phyloP scores from a whole-genome alignment of 1,284 basidiomycete species.

The Marasmius sp. region DNA sequence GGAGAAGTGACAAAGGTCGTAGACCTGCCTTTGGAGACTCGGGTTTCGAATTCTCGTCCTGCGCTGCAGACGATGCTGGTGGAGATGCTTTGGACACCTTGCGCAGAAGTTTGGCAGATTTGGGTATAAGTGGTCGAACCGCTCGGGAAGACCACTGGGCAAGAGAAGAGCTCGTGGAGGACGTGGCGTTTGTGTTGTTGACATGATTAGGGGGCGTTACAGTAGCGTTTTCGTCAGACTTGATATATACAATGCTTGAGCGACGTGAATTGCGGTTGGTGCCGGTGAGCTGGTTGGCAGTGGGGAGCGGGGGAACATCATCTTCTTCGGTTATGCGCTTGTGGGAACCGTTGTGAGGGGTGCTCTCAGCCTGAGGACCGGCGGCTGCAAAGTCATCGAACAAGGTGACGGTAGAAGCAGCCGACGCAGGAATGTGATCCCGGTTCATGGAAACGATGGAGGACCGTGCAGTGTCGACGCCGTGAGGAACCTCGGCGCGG shows the following conservation, averaged over 20 bases:
- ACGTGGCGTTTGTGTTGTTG: slow-evolving; percentile 21
- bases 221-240: slow-evolving; percentile 47
- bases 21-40: slow-evolving; percentile 44
- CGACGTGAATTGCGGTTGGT: slow-evolving; percentile 24
- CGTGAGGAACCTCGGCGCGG: slow-evolving; percentile 47
- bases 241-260: slow-evolving; percentile 65
- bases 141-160: slow-evolving; percentile 50
- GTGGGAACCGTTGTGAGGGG: slow-evolving; percentile 48
- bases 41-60: slow-evolving; percentile 26
- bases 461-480: slow-evolving; percentile 47
- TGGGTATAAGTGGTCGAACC: slow-evolving; percentile 52
- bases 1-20: slow-evolving; percentile 63
- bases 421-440: slow-evolving; percentile 42
- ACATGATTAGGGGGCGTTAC: slow-evolving; percentile 24
- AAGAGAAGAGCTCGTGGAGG: slow-evolving; percentile 33
- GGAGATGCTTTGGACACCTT: slow-evolving; percentile 32
- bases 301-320: slow-evolving; percentile 32
- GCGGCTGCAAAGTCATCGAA: slow-evolving; percentile 44
- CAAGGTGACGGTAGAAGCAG: slow-evolving; percentile 58
- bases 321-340: slow-evolving; percentile 36
- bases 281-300: slow-evolving; percentile 14
- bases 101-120: slow-evolving; percentile 46
- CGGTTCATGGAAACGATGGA: slow-evolving; percentile 44
- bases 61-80: slow-evolving; percentile 18
- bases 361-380: slow-evolving; percentile 61